These are phyloP conservation scores for Verbascum thapsus DNA, from an alignment of 257 asterid species.

Conservation along the genomic window DNA sequence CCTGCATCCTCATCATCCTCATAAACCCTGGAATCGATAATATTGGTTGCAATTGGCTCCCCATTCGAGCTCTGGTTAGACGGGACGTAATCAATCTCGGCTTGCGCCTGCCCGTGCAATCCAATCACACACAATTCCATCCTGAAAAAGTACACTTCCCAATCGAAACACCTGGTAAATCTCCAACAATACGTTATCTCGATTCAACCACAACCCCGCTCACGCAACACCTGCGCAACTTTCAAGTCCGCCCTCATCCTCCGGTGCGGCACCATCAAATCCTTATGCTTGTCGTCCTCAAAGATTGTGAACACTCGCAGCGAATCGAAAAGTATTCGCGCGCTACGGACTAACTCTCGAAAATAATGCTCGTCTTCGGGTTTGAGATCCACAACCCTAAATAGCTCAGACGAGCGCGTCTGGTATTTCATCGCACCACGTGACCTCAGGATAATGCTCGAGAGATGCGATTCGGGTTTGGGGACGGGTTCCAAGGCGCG, in stretches of 20 bases:
- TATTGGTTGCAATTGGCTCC: too few species aligned
- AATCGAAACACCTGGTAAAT: slow-evolving; percentile 64
- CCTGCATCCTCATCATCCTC: slow-evolving; percentile 90
- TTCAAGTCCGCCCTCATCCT: slow-evolving; percentile 67
- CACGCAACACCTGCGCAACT: slow-evolving; percentile 63
- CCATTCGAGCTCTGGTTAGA: slow-evolving; percentile 68
- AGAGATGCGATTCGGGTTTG: slow-evolving; percentile 31
- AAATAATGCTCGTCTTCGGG: too few species aligned
- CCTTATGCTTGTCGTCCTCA: too few species aligned
- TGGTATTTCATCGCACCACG: slow-evolving; percentile 33
- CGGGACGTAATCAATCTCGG: slow-evolving; percentile 82
- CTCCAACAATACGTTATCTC: slow-evolving; percentile 78
- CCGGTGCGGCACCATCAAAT: too few species aligned
- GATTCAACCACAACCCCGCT: slow-evolving; percentile 67
- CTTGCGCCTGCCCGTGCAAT: slow-evolving; percentile 83
- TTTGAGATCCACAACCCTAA: slow-evolving; percentile 52
- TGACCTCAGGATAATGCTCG: slow-evolving; percentile 26
- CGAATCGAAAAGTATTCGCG: too few species aligned
- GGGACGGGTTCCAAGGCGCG: slow-evolving; percentile 52
- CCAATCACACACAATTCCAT: slow-evolving; percentile 82
- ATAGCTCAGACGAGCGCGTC: slow-evolving; percentile 54
- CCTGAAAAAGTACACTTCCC: slow-evolving; percentile 78
- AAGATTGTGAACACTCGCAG: too few species aligned
- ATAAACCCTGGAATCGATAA: slow-evolving; percentile 82
- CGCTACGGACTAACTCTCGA: too few species aligned